phyloP scores from a whole-genome alignment of 192 early-diverging fungal species.

The Diversispora eburnea region DNA sequence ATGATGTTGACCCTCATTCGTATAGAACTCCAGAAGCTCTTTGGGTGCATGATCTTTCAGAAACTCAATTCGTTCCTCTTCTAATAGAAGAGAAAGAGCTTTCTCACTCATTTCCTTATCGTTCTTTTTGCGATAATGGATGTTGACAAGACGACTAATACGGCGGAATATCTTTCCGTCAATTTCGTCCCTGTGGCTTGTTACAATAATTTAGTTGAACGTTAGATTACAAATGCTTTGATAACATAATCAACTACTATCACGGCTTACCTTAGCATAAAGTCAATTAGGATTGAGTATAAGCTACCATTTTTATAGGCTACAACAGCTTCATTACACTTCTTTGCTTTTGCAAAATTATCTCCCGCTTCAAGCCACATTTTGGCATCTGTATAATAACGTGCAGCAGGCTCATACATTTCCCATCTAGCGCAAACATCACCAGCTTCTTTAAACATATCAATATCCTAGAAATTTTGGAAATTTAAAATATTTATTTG shows the following conservation, averaged over 20 bases:
- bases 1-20: not conserved
- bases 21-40: not conserved
- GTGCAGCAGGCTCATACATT: slow-evolving; percentile 4
- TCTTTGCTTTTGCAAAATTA: not conserved
- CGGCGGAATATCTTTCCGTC: not conserved
- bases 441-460: slow-evolving; percentile 14
- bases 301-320: slow-evolving; percentile 5
- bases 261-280: slow-evolving; percentile 11
- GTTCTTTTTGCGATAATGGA: not conserved
- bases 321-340: not conserved
- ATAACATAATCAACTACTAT: too few species aligned
- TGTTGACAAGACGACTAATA: not conserved
- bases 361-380: not conserved
- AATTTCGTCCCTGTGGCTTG: not conserved
- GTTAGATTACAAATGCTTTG: not conserved
- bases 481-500: not conserved
- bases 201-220: not conserved
- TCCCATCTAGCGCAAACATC: not conserved
- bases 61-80: slow-evolving; percentile 8
- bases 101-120: slow-evolving; percentile 11
- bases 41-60: not conserved
- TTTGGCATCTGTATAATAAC: not conserved
- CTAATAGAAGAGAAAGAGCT: not conserved
- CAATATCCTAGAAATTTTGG: not conserved
- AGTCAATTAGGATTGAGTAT: not conserved